Percentiles rank a stretch among this genome's conserved stretches.
Evolutionary conservation across 352 stramenopile genomes (phyloP).

Genomic region (Phytophthora crassamura): DNA sequence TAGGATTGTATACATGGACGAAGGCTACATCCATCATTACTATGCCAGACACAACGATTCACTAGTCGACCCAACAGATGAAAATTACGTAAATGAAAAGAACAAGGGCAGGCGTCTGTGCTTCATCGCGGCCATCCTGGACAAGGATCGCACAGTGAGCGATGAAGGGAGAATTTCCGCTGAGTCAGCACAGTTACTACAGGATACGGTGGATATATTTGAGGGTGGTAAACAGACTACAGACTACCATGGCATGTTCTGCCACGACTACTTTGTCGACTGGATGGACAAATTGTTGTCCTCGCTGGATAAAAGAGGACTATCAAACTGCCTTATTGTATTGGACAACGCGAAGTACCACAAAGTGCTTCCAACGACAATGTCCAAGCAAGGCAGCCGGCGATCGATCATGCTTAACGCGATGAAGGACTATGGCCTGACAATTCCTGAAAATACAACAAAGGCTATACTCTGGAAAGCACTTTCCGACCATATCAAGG

Average conservation of each 20-base stretch:
- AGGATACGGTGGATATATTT: constrained; percentile 1
- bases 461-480: neutral
- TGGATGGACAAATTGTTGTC: neutral
- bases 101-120: neutral
- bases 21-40: constrained; percentile 36
- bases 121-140: constrained; percentile 1
- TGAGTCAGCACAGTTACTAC: neutral
- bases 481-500: constrained; percentile 11
- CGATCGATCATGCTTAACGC: neutral
- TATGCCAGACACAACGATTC: constrained; percentile 2
- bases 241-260: constrained; percentile 9
- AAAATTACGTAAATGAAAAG: neutral
- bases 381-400: neutral
- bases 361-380: neutral
- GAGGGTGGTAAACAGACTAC: constrained; percentile 1
- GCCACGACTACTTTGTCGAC: neutral
- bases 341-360: constrained; percentile 25
- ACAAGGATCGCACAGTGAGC: neutral
- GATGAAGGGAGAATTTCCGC: neutral
- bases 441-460: neutral
- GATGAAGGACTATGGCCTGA: constrained; percentile 2
- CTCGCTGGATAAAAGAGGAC: neutral
- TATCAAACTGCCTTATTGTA: constrained; percentile 13
- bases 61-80: neutral
- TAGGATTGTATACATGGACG: constrained; percentile 37